Evolutionary conservation across 306 rosid genomes (phyloP), one percentile per base, ranked within the genome.

Genomic region (Lathyrus tuberosus): DNA sequence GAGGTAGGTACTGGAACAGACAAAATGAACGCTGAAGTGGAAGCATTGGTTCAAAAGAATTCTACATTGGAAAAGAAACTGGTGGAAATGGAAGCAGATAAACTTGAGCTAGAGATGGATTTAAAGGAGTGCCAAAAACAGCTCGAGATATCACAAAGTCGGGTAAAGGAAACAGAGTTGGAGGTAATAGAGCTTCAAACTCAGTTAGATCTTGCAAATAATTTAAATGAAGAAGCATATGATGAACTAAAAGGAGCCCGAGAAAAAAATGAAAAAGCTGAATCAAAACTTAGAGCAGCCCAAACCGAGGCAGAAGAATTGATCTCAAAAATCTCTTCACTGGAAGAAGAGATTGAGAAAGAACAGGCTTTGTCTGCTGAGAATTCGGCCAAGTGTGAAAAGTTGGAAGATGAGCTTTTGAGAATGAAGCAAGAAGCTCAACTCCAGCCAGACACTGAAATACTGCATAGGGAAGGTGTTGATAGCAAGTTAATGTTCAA

Each of bases 371-470:
- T 82, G 16, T 83, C 91, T n/a, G 81, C 85, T 30, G 86, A 78
- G 67, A 76, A 70, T 70, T 49, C 46, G 69, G 80, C 63, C 81
- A 82, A 73, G 77, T 71, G 78, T 79, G 71, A 17, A 62, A 83
- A 84, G 66, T 58, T 90, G 85, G 90, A 88, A 63, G 78, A 62
- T 62, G 95, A 88, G 56, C 83, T 90, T 62, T 71, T 60, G 31
- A 81, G 69, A 57, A 68, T 84, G 83, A 86, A 78, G 77, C 70
- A 64, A 6, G 88, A 84, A 75, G 80, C 80, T 68, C 31, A 20
- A 20, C 3, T 20, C 8, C n/a, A 10, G 30, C 60, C 22, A 53
- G 15, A 53, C 6, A 20, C 60, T 53, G 8, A 53, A 22, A 53
- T 22, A 22, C 4, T 53, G 31, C 31, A 53, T 24, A 20, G 15